Evolutionary conservation across 2,329 filamentous ascomycete genomes (phyloP).

Genomic region (Scedosporium apiospermum): DNA sequence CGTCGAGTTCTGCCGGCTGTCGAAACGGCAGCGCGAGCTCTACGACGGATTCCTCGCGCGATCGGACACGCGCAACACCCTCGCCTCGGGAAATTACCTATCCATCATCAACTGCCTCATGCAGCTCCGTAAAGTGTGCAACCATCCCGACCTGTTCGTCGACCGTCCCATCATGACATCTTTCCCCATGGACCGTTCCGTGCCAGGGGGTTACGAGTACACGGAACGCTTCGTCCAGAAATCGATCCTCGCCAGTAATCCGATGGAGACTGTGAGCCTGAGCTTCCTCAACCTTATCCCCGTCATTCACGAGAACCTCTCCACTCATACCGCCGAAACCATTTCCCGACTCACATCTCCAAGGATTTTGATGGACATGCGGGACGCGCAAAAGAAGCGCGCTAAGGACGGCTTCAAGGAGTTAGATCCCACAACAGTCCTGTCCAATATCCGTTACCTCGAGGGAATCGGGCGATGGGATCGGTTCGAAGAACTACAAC

Average conservation of each 20-base stretch:
- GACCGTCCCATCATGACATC: conserved; percentile 95
- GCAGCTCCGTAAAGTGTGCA: conserved; percentile 96
- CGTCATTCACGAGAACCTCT: conserved; percentile 57
- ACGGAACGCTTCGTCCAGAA: conserved; percentile 63
- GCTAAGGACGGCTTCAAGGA: conserved; percentile 44
- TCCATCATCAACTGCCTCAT: conserved; percentile 98
- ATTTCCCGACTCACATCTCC: conserved; percentile 62
- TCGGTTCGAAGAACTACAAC: conserved; percentile 69
- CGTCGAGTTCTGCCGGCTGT: conserved; percentile 89
- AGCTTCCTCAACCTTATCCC: conserved; percentile 74
- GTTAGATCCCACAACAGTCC: conserved; percentile 57
- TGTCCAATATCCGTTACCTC: conserved; percentile 61
- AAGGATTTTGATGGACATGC: conserved; percentile 57
- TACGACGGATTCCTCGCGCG: conserved; percentile 95
- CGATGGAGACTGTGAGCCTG: conserved; percentile 58
- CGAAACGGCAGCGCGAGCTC: conserved; percentile 87
- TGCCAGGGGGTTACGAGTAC: conserved; percentile 62
- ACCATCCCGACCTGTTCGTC: conserved; percentile 94
- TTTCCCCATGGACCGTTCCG: conserved; percentile 79
- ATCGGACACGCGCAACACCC: conserved; percentile 77
- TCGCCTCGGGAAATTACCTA: conserved; percentile 89
- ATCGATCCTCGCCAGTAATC: conserved; percentile 51
- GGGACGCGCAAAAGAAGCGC: conserved; percentile 58
- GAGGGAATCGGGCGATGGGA: conserved; percentile 62
- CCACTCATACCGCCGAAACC: conserved; percentile 40